Evolutionary conservation across 179 eudicot species (phyloP).

Genomic region (Monotropa hypopitys): DNA sequence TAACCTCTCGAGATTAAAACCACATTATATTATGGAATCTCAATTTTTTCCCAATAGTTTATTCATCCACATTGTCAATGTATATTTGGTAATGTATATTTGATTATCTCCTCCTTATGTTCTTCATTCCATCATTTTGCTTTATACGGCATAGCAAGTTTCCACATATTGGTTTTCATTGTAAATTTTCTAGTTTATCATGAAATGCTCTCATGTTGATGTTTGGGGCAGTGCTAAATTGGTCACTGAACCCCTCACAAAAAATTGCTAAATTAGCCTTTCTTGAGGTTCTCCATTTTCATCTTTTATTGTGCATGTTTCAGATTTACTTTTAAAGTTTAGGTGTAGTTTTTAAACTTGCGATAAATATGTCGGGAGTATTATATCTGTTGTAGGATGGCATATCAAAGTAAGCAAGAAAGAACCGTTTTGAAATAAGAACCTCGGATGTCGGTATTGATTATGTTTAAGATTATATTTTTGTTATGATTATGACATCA

Average conservation of each 20-base stretch:
- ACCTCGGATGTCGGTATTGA: too few species aligned
- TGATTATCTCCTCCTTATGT: neutral
- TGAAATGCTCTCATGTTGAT: neutral
- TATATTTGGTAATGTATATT: neutral
- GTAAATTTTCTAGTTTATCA: neutral
- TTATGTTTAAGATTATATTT: too few species aligned
- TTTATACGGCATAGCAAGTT: neutral
- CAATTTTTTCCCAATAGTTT: neutral
- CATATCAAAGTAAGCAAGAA: too few species aligned
- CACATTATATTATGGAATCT: neutral
- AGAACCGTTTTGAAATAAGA: too few species aligned
- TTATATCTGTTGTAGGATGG: too few species aligned
- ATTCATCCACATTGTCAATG: neutral
- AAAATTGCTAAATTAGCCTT: neutral
- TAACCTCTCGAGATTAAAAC: neutral
- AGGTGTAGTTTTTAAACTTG: too few species aligned
- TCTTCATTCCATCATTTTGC: constrained; percentile 1
- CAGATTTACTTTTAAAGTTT: too few species aligned
- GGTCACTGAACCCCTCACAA: neutral
- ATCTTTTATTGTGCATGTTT: neutral
- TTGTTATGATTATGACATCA: too few species aligned
- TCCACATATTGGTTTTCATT: neutral
- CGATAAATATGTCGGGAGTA: too few species aligned
- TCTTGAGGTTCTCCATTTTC: neutral
- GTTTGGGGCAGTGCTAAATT: neutral